These are phyloP conservation scores for Pseudisothecium myosuroides DNA, from an alignment of 225 moss, liverwort and hornwort genomes.

Conservation along the genomic window DNA sequence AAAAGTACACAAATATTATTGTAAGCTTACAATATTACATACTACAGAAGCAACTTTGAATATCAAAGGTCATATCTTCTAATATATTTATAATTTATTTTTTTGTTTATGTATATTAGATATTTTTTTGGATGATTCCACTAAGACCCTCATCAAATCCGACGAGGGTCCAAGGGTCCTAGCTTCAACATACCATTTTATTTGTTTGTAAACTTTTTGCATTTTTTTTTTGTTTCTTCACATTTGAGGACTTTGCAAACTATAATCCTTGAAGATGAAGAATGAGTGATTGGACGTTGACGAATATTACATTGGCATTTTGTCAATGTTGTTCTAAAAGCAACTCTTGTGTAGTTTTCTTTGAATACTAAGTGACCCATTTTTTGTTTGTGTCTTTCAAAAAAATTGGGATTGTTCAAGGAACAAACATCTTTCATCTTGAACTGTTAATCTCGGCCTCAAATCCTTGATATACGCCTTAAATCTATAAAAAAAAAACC, in stretches of 20 bases:
- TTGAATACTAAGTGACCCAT: background rate
- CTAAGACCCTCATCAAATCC: background rate
- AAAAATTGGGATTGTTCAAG: background rate
- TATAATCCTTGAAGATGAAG: background rate
- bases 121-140: background rate
- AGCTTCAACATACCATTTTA: background rate
- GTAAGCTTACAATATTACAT: too few relatives aligned
- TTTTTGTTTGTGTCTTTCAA: background rate
- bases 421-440: background rate
- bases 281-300: background rate
- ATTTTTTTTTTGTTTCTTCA: background rate
- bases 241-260: background rate
- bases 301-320: too few relatives aligned
- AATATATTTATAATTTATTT: too few relatives aligned
- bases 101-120: background rate
- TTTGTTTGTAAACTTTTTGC: background rate
- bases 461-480: too few relatives aligned
- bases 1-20: too few relatives aligned
- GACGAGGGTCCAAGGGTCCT: rapidly evolving
- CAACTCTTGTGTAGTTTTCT: background rate
- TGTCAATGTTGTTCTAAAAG: too few relatives aligned
- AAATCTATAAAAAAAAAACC: background rate
- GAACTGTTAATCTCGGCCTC: background rate
- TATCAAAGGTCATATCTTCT: background rate
- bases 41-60: too few relatives aligned